Conservation (phyloP, 2,329 filamentous ascomycete species). For the Xylariaceae sp. region DNA sequence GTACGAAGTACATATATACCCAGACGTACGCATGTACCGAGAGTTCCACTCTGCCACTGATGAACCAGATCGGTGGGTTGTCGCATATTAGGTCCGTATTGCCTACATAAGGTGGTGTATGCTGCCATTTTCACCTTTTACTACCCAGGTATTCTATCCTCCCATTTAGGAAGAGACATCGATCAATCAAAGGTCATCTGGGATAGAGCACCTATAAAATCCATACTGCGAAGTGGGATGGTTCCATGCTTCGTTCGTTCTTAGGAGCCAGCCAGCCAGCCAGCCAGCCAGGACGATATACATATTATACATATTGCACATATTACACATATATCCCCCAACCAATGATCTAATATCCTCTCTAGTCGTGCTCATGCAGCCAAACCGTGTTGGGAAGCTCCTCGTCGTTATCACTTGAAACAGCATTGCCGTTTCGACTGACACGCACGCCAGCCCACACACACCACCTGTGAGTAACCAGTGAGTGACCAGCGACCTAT, state of each 20-base stretch:
- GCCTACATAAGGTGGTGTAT: background rate
- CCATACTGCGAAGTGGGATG: background rate
- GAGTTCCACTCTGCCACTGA: background rate
- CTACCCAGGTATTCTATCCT: background rate
- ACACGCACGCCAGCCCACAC: background rate
- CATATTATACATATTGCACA: slow-evolving; percentile 5
- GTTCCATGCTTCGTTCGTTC: background rate
- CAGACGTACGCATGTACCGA: background rate
- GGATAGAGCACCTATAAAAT: background rate
- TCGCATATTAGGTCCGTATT: background rate
- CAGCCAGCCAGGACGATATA: no score
- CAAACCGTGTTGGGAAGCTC: slow-evolving; percentile 11
- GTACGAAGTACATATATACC: background rate
- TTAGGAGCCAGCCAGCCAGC: no score
- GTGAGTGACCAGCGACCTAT: background rate
- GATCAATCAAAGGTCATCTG: background rate
- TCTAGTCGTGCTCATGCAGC: slow-evolving; percentile 17
- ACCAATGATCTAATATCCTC: slow-evolving; percentile 21
- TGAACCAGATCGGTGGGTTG: background rate
- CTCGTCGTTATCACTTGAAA: slow-evolving; percentile 18
- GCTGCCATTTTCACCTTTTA: background rate
- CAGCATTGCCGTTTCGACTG: slow-evolving; percentile 12
- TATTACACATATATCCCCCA: slow-evolving; percentile 11
- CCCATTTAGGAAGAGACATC: background rate
- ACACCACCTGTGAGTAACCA: background rate